Percentiles rank a stretch among this genome's conserved stretches.
phyloP scores from a whole-genome alignment of 1,139 yeast species.

The Hyphopichia wangnamkhiaoensis region DNA sequence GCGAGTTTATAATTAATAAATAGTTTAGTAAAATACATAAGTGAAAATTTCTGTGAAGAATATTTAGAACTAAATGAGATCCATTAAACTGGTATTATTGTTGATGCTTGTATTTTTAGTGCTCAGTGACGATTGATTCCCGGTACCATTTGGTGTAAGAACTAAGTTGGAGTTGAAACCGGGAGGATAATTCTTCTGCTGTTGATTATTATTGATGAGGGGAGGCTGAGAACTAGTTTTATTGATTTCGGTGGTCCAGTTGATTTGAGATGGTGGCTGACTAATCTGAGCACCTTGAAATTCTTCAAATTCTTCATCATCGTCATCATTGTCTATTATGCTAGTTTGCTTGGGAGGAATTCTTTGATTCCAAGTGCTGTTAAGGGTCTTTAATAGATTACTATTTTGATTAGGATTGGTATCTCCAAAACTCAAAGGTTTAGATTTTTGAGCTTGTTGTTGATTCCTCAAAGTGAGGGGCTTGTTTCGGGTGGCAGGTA shows the following conservation, averaged over 20 bases:
- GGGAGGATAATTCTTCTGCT: conserved; percentile 25
- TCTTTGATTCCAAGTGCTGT: conserved; percentile 16
- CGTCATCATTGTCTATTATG: conserved; percentile 8
- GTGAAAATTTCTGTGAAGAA: too few species aligned
- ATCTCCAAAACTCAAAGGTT: conserved; percentile 29
- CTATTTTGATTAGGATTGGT: conserved; percentile 14
- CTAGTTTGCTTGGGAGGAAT: conserved; percentile 1
- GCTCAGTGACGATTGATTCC: conserved; percentile 1
- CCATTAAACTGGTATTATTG: conserved; percentile 6
- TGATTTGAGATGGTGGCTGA: conserved; percentile 10
- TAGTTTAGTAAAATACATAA: too few species aligned
- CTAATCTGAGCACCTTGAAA: conserved; percentile 26
- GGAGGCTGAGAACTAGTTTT: conserved; percentile 6
- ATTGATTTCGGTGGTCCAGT: conserved; percentile 22
- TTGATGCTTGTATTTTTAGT: background rate
- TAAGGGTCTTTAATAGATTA: conserved; percentile 21
- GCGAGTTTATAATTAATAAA: too few species aligned
- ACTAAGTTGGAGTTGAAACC: conserved; percentile 28
- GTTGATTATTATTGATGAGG: conserved; percentile 3
- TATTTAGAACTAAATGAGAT: conserved; percentile 7
- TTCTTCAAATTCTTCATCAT: conserved; percentile 33
- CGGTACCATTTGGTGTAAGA: conserved; percentile 17
- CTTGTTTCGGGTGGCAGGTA: conserved; percentile 10
- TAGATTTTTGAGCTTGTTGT: conserved; percentile 9
- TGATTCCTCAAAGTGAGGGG: conserved; percentile 15